phyloP scores from a whole-genome alignment of 345 rosid species.

The Gossypium ekmanianum region DNA sequence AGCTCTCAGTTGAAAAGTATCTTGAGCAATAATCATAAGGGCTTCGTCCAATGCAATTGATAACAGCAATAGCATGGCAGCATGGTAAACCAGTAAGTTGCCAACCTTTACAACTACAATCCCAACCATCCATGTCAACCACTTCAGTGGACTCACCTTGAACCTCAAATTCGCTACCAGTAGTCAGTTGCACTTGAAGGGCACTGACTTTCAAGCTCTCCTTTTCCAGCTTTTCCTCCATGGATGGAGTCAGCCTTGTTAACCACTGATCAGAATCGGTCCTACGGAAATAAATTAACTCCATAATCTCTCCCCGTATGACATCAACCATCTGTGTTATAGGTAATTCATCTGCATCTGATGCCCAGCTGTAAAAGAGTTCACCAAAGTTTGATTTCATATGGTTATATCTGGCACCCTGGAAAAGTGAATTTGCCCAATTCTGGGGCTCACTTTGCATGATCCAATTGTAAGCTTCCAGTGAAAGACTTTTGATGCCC shows the following conservation, averaged over 20 bases:
- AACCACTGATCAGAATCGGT: slow-evolving; percentile 50
- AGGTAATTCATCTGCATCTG: slow-evolving; percentile 80
- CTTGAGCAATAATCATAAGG: slow-evolving; percentile 73
- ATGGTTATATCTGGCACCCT: slow-evolving; percentile 81
- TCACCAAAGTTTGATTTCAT: slow-evolving; percentile 78
- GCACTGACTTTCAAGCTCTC: slow-evolving; percentile 47
- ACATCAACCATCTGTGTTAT: slow-evolving; percentile 90
- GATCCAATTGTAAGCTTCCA: slow-evolving; percentile 82
- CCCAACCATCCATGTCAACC: slow-evolving; percentile 69
- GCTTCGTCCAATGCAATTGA: slow-evolving; percentile 47
- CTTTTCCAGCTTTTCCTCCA: slow-evolving; percentile 73
- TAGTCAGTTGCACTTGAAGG: slow-evolving; percentile 50
- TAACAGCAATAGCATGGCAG: slow-evolving; percentile 68
- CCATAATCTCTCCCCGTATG: slow-evolving; percentile 68
- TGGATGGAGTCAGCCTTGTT: slow-evolving; percentile 66
- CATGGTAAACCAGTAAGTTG: slow-evolving; percentile 85
- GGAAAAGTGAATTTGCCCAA: slow-evolving; percentile 89
- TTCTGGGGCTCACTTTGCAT: slow-evolving; percentile 73
- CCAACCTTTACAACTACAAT: slow-evolving; percentile 88
- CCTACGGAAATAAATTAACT: slow-evolving; percentile 45
- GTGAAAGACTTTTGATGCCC: slow-evolving; percentile 69
- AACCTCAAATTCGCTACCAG: slow-evolving; percentile 72
- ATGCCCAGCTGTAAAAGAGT: slow-evolving; percentile 71
- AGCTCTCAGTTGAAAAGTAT: slow-evolving; percentile 65
- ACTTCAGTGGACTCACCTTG: slow-evolving; percentile 69